phyloP scores from a whole-genome alignment of 2,329 filamentous ascomycete genomes.

The Xylariaceae sp. region DNA sequence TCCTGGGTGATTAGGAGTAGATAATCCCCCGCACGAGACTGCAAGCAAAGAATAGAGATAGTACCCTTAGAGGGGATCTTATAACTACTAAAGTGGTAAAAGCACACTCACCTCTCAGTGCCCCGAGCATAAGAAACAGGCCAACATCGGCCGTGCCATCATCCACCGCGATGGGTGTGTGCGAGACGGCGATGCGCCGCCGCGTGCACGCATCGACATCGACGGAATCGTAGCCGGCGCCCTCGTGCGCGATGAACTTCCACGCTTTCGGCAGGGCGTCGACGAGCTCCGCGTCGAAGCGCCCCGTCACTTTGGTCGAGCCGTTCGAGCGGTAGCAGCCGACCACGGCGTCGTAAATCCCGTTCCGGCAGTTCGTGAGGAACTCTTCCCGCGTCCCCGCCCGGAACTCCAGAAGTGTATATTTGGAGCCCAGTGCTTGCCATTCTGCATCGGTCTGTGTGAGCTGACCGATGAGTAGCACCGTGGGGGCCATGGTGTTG shows the following conservation, averaged over 20 bases:
- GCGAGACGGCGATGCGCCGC: constrained; percentile 37
- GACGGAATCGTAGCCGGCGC: constrained; percentile 66
- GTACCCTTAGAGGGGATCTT: too few species aligned
- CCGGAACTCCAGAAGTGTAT: constrained; percentile 35
- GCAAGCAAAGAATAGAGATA: too few species aligned
- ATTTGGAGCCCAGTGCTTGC: constrained; percentile 35
- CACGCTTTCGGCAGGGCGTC: constrained; percentile 50
- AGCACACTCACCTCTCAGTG: constrained; percentile 46
- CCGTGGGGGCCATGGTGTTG: constrained; percentile 30
- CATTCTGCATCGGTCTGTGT: constrained; percentile 32
- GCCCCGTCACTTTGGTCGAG: constrained; percentile 34
- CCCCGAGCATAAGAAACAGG: constrained; percentile 57
- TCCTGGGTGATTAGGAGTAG: too few species aligned
- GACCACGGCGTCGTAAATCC: constrained; percentile 34
- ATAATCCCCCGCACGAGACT: too few species aligned
- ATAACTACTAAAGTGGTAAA: too few species aligned
- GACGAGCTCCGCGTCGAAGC: constrained; percentile 54
- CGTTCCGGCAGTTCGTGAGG: constrained; percentile 33
- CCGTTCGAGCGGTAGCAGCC: constrained; percentile 38
- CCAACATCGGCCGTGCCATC: constrained; percentile 57
- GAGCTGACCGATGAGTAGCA: constrained; percentile 36
- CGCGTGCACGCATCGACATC: constrained; percentile 58
- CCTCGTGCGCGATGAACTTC: constrained; percentile 59
- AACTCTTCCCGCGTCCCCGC: constrained; percentile 35
- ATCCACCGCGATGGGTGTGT: constrained; percentile 46